Percentiles rank a stretch among this genome's conserved stretches.
Evolutionary conservation across 1,284 basidiomycete species (phyloP).

Genomic region (Malassezia globosa): DNA sequence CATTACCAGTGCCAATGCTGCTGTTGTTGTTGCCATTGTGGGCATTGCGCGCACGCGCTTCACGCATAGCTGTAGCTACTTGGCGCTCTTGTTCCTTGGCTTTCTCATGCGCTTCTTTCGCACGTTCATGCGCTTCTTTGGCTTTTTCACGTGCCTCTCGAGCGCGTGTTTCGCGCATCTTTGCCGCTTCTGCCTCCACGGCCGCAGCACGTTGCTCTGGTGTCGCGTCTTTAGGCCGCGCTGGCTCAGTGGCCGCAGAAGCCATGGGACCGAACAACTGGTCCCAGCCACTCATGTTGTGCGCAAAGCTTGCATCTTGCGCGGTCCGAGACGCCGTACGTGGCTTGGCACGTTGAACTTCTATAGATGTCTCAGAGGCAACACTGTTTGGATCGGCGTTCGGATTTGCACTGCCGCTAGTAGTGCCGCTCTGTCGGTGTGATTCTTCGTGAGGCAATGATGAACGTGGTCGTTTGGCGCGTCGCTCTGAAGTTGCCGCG

Average conservation of each 20-base stretch:
- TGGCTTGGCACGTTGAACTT: neutral
- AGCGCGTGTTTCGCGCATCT: slow-evolving; percentile 4
- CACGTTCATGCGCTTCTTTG: slow-evolving; percentile 3
- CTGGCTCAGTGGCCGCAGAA: neutral
- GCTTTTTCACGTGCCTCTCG: slow-evolving; percentile 5
- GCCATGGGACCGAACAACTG: slow-evolving; percentile 17
- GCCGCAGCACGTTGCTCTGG: slow-evolving; percentile 14
- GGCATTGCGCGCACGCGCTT: neutral
- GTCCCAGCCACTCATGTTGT: slow-evolving; percentile 18
- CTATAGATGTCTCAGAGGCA: neutral
- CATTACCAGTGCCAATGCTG: too few species aligned
- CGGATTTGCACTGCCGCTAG: too few species aligned
- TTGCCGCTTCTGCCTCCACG: neutral
- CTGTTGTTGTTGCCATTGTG: too few species aligned
- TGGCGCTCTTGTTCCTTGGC: slow-evolving; percentile 2
- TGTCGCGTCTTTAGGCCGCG: slow-evolving; percentile 12
- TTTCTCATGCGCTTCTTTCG: slow-evolving; percentile 1
- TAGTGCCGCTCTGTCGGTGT: too few species aligned
- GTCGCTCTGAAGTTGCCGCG: too few species aligned
- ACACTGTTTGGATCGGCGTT: neutral
- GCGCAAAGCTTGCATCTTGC: slow-evolving; percentile 7
- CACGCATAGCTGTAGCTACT: slow-evolving; percentile 1
- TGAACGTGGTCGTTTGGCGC: too few species aligned
- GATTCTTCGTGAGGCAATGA: too few species aligned
- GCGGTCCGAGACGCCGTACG: neutral